phyloP scores from a whole-genome alignment of 2,329 filamentous ascomycete genomes.

The Aspergillus bombycis region DNA sequence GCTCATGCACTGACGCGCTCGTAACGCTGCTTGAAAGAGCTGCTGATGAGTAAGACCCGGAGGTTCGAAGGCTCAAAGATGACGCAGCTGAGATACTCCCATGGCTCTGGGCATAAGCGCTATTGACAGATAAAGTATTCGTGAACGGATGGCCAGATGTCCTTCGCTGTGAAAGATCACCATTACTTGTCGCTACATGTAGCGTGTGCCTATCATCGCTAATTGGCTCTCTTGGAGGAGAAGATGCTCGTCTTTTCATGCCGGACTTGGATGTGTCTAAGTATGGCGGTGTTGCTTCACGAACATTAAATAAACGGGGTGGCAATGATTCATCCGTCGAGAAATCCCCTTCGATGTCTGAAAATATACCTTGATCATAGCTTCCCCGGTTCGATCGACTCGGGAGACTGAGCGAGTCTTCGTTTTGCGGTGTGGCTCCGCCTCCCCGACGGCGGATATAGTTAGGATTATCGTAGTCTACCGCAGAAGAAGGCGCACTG shows the following conservation, averaged over 20 bases:
- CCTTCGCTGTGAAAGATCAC: constrained; percentile 59
- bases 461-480: constrained; percentile 45
- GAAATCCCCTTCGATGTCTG: constrained; percentile 50
- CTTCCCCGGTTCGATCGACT: constrained; percentile 61
- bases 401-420: constrained; percentile 55
- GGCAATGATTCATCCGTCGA: constrained; percentile 42
- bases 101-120: constrained; percentile 59
- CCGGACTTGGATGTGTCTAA: constrained; percentile 52
- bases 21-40: constrained; percentile 68
- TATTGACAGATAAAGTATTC: constrained; percentile 57
- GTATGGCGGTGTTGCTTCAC: constrained; percentile 43
- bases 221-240: constrained; percentile 60
- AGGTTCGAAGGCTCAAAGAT: constrained; percentile 62
- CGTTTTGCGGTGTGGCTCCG: constrained; percentile 50
- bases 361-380: constrained; percentile 63
- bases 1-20: constrained; percentile 64
- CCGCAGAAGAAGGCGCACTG: constrained; percentile 39
- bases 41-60: constrained; percentile 65
- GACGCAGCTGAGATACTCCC: constrained; percentile 68
- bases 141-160: constrained; percentile 58
- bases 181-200: constrained; percentile 43
- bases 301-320: constrained; percentile 40
- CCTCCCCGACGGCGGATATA: constrained; percentile 51
- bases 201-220: constrained; percentile 39
- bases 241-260: constrained; percentile 67